phyloP scores from a whole-genome alignment of 2,329 filamentous ascomycete species.

The Neonectria punicea region DNA sequence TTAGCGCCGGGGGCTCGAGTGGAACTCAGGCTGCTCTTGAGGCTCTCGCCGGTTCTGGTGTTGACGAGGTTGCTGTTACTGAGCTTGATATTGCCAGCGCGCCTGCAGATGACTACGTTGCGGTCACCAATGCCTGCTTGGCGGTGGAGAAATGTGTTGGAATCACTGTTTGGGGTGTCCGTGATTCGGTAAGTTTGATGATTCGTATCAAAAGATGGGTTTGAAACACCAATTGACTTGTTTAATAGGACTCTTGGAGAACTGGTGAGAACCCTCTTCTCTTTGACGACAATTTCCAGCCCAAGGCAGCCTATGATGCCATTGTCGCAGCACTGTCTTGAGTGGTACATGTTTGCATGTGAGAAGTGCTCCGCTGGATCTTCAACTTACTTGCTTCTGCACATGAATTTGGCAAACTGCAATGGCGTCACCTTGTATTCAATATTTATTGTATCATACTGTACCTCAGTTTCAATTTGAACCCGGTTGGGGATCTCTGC shows the following conservation, averaged over 20 bases:
- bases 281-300: slow-evolving; percentile 62
- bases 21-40: slow-evolving; percentile 11
- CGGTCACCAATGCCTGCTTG: slow-evolving; percentile 68
- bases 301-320: slow-evolving; percentile 63
- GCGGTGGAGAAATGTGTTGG: slow-evolving; percentile 69
- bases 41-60: slow-evolving; percentile 58
- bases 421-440: background rate
- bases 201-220: too few relatives aligned
- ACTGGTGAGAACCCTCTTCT: slow-evolving; percentile 61
- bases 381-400: too few relatives aligned
- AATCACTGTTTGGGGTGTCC: slow-evolving; percentile 71
- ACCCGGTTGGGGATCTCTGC: too few relatives aligned
- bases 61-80: slow-evolving; percentile 70
- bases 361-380: background rate
- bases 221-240: background rate
- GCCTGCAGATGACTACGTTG: slow-evolving; percentile 66
- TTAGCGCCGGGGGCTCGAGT: slow-evolving; percentile 56
- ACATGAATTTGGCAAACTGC: background rate
- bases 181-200: slow-evolving; percentile 45
- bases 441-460: background rate
- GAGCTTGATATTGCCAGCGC: slow-evolving; percentile 74
- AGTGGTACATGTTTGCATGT: background rate
- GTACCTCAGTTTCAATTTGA: background rate
- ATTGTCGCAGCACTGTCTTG: slow-evolving; percentile 13
- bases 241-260: slow-evolving; percentile 54